Evolutionary conservation across 495 filamentous ascomycete genomes (phyloP), one percentile per base, ranked within the genome.

Genomic region (Penicillium bialowiezense): DNA sequence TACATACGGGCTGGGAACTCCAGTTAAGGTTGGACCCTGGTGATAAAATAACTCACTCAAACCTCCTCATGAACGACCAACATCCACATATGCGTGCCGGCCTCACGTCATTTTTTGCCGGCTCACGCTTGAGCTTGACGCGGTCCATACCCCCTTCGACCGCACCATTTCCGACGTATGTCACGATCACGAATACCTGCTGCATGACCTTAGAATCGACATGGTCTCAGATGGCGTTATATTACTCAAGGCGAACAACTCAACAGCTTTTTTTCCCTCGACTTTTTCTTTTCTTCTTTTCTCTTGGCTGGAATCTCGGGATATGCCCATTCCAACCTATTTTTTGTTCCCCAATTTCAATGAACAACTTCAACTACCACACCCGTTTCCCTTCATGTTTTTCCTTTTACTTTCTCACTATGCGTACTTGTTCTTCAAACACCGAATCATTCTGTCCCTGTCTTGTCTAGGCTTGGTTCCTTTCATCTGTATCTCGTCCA

Each of bases 1-100:
- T 14, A 88, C 84, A 6, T 93, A 89, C 60, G 86, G 86, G 17
- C 74, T 86, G 34, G 76, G 75, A 47, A 68, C 76, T 18, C 82
- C 88, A 21, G 86, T 91, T 39, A 81, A 79, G 37, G 87, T 90
- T 53, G 87, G 87, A 7, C 84, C 84, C 17, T 89, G 84, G 85
- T 88, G 69, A 69, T 56, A 13, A 19, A 42, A 39, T 12, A 63
- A 41, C 24, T 44, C 43, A 29, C 32, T 33, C 32, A 13, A 24
- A 35, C n/a, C 9, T 29, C 34, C 12, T 47, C 29, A 50, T 44
- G 44, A 51, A 44, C 46, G 39, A 41, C 40, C 36, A 48, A 58
- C 36, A 46, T 42, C 23, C 45, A 15, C 41, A 44, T 35, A 33
- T 45, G 41, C 31, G 42, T 41, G 37, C 18, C 59, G 41, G 20